Evolutionary conservation across 1,284 basidiomycete species (phyloP).

Genomic region (Cryptococcus sp.): DNA sequence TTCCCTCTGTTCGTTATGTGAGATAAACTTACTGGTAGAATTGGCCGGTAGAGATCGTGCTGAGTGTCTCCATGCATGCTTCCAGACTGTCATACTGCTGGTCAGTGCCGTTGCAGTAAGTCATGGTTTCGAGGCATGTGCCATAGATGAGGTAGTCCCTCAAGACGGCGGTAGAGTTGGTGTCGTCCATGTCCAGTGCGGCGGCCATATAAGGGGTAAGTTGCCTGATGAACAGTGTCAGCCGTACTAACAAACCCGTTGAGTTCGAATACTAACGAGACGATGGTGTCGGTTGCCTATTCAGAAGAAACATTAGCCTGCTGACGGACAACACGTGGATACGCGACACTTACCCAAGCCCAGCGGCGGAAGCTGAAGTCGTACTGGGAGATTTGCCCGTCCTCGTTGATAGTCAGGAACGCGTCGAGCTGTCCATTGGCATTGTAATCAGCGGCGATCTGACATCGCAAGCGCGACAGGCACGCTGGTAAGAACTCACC

Average conservation of each 20-base stretch:
- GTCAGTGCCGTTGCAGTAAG: slow-evolving; percentile 11
- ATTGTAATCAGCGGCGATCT: too few relatives aligned
- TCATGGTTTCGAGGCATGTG: slow-evolving; percentile 3
- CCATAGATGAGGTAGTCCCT: slow-evolving; percentile 1
- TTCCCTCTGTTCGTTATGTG: slow-evolving; percentile 3
- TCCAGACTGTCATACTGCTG: slow-evolving; percentile 11
- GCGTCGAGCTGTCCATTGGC: slow-evolving; percentile 2
- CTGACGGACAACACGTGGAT: neutral
- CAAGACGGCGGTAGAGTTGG: neutral
- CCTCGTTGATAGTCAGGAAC: slow-evolving; percentile 7
- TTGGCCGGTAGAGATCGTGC: slow-evolving; percentile 2
- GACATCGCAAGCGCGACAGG: too few relatives aligned
- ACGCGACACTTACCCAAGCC: slow-evolving; percentile 11
- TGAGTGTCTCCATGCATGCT: slow-evolving; percentile 6
- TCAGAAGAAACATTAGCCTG: neutral
- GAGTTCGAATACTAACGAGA: neutral
- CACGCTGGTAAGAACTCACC: neutral
- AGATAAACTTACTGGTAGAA: slow-evolving; percentile 8
- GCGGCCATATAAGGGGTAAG: slow-evolving; percentile 14
- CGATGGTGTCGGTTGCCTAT: neutral
- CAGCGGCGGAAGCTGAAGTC: slow-evolving; percentile 17
- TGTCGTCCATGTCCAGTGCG: neutral
- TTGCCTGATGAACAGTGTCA: neutral
- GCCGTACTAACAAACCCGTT: neutral
- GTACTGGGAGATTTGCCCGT: slow-evolving; percentile 11